A percentile compares a stretch with the other conserved stretches of the same genome.
Evolutionary conservation across 208 protist genomes (phyloP).

Genomic region (Acanthamoeba lenticulata): DNA sequence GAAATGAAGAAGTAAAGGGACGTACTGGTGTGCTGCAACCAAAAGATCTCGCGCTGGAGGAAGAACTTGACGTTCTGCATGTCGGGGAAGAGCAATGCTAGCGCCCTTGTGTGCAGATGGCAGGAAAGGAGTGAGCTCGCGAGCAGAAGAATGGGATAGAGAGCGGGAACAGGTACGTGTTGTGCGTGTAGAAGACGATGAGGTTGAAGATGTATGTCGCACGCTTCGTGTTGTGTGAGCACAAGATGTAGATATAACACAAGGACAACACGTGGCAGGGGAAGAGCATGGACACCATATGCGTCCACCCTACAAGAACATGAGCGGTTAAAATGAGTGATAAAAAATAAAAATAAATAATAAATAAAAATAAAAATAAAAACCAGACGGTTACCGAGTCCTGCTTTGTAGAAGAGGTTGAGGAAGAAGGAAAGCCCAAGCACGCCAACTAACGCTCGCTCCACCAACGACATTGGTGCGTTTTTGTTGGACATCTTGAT

Average conservation of each 20-base stretch:
- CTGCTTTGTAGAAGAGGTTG: conserved; percentile 25
- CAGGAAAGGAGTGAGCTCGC: neutral
- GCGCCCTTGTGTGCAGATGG: neutral
- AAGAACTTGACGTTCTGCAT: conserved; percentile 53
- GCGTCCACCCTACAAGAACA: neutral
- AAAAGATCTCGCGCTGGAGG: conserved; percentile 20
- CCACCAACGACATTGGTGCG: neutral
- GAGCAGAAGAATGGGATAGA: neutral
- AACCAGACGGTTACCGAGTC: neutral
- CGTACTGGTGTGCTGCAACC: conserved; percentile 1
- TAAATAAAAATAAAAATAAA: neutral
- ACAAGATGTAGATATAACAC: conserved; percentile 2
- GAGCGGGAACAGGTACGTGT: neutral
- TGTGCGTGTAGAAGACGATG: conserved; percentile 20
- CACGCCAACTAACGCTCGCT: neutral
- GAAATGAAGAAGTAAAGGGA: neutral
- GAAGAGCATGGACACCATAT: neutral
- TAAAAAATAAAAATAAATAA: neutral
- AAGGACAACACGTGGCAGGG: neutral
- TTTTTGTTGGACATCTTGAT: neutral
- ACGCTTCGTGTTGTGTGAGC: neutral
- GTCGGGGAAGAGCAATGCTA: conserved; percentile 1
- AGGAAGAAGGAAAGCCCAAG: neutral
- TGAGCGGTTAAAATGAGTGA: neutral
- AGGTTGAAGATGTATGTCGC: conserved; percentile 16